Evolutionary conservation across 345 rosid genomes (phyloP), one percentile per base, ranked within the genome.

Genomic region (Conringia planisiliqua): DNA sequence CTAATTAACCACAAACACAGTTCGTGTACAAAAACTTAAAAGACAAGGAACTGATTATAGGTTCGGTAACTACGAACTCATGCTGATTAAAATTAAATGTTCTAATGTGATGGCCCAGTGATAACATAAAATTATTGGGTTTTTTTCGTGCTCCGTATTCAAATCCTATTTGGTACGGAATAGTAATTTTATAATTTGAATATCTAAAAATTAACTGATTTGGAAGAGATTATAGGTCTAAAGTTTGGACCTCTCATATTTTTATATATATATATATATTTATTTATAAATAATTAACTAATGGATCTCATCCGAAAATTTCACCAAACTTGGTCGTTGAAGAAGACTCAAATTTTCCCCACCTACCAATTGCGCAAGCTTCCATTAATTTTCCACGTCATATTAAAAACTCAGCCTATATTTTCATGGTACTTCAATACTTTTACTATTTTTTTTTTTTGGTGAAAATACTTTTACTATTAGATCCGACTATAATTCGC

Each of bases 321-420:
- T 59, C 48, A 76, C 66, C 80, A 70, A 70, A 62, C 75, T 54
- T 62, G 62, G 57, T 61, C 22, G 79, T 63, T 70, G 75, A 20
- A 70, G 35, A 76, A 62, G 20, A 70, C 65, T 60, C 29, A 8
- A 55, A 27, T 44, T 76, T 70, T 26, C n/a, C 66, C 66, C 27
- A 76, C 71, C 80, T 70, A 76, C 75, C 80, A 76, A 43, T 32
- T 62, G n/a, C 26, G 36, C 52, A 63, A 76, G 60, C 66, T 76
- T 54, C 74, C 58, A 51, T 52, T 52, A 65, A 52, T 9, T 9
- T 42, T 70, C 80, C 66, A 63, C 42, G 43, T 70, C 47, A 24
- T 57, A 27, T 26, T 3, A 16, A 68, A 68, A 68, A 61, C 4
- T 11, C 63, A 30, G 7, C 47, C 46, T 30, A 18, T 29, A 20